A percentile compares a stretch with the other conserved stretches of the same genome.
phyloP scores from a whole-genome alignment of 495 filamentous ascomycete species.

The Penicillium malachiteum region DNA sequence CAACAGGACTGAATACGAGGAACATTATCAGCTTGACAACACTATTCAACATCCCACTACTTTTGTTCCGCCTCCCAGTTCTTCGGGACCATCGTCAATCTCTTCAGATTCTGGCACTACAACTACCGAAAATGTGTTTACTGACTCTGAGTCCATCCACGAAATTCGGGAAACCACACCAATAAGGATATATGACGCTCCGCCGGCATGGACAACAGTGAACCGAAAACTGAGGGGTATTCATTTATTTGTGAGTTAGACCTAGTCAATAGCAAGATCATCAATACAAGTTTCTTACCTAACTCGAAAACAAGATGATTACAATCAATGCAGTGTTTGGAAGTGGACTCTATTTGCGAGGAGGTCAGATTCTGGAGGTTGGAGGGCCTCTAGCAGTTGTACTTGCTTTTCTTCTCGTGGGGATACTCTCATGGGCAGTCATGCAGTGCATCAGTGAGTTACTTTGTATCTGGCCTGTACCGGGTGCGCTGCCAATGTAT shows the following conservation, averaged over 20 bases:
- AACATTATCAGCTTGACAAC: too few species aligned
- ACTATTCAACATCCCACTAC: too few species aligned
- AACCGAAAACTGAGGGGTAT: conserved; percentile 34
- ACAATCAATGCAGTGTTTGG: conserved; percentile 47
- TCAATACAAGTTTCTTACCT: conserved; percentile 4
- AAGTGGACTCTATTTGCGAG: conserved; percentile 47
- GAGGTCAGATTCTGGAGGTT: conserved; percentile 41
- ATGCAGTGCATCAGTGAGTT: conserved; percentile 53
- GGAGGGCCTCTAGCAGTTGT: conserved; percentile 43
- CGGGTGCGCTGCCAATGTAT: conserved; percentile 45
- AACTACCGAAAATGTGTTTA: too few species aligned
- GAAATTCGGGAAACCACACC: too few species aligned
- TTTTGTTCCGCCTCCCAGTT: too few species aligned
- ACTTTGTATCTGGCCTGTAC: conserved; percentile 48
- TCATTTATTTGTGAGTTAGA: conserved; percentile 47
- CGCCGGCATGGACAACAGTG: neutral
- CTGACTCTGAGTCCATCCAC: too few species aligned
- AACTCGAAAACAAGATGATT: conserved; percentile 32
- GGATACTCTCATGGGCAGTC: conserved; percentile 39
- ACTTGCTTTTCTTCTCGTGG: conserved; percentile 42
- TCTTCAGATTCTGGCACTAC: too few species aligned
- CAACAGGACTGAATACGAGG: too few species aligned
- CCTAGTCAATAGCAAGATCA: too few species aligned
- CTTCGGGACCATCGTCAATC: neutral
- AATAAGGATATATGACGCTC: too few species aligned